phyloP scores from a whole-genome alignment of 1,284 basidiomycete species.

The Sphaerobolus stellatus region DNA sequence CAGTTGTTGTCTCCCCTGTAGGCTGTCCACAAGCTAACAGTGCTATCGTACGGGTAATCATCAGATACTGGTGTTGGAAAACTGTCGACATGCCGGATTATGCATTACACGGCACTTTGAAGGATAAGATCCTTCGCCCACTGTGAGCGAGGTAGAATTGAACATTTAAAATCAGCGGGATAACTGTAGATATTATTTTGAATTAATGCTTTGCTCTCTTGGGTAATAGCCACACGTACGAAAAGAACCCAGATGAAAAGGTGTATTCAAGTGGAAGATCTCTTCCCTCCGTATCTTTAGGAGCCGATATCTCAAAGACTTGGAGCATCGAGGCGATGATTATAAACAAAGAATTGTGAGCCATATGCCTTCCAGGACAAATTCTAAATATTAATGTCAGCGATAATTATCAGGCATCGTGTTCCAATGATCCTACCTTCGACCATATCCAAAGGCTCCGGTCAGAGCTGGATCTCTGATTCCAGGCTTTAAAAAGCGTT shows the following conservation, averaged over 20 bases:
- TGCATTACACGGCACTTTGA: no score
- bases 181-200: no score
- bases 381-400: conserved; percentile 16
- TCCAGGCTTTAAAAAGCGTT: conserved; percentile 9
- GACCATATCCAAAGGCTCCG: conserved; percentile 9
- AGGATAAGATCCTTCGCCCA: no score
- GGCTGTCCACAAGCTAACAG: no score
- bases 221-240: not conserved
- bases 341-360: conserved; percentile 31
- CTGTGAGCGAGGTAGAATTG: no score
- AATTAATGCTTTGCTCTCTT: no score
- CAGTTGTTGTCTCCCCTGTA: no score
- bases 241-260: not conserved
- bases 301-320: conserved; percentile 28
- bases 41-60: no score
- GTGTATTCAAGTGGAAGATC: not conserved
- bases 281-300: not conserved
- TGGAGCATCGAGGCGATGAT: conserved; percentile 28
- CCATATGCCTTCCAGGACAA: conserved; percentile 32
- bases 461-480: not conserved
- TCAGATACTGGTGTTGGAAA: no score
- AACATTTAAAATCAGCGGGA: no score
- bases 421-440: no score
- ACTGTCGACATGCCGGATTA: no score
- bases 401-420: not conserved